Evolutionary conservation across 2,329 filamentous ascomycete species (phyloP), one percentile per base, ranked within the genome.

Genomic region (Aspergillus sojae): DNA sequence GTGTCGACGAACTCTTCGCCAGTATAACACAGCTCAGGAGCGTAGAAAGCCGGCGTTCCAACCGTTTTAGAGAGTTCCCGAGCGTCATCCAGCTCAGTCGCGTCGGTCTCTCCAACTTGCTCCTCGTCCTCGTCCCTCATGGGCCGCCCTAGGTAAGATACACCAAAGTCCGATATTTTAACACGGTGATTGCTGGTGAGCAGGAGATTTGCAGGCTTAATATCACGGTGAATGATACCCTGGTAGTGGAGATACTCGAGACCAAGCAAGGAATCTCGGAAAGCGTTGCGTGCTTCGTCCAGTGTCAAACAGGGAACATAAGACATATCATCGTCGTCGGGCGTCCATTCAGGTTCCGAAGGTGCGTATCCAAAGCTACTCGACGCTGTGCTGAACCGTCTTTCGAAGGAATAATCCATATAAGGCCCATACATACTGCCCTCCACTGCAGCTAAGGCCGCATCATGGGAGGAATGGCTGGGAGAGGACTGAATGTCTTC

Each of bases 151-250:
- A 99, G 92, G 77, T 98, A 99, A 1, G 95, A 99, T 1, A 99
- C 95, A 36, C 95, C 95, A 81, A 99, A 99, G 74, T 99, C 95
- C 5, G 95, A 98, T 65, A 99, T 99, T 83, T 99, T 99, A 73
- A 97, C 92, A 16, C 90, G 89, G 70, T 94, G 89, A 67, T 93
- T 90, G 70, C 83, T 89, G 57, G 93, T 96, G 82, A 94, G 93
- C 7, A 99, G 84, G 7, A 99, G 84, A 75, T 98, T 98, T 43
- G 94, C 94, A 1, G 91, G 91, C 74, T 94, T 94, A 77, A 94
- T 94, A 72, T 94, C 91, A 57, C 91, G 88, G 72, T 94, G 91
- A 30, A 94, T 91, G 52, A 94, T 91, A 19, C 91, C 91, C 74
- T 94, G 90, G 71, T 93, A 94, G 74, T 95, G 92, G 39, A 99